Base-by-base conservation (phyloP, 345 rosid genomes). In the Lepidium didymum region DNA sequence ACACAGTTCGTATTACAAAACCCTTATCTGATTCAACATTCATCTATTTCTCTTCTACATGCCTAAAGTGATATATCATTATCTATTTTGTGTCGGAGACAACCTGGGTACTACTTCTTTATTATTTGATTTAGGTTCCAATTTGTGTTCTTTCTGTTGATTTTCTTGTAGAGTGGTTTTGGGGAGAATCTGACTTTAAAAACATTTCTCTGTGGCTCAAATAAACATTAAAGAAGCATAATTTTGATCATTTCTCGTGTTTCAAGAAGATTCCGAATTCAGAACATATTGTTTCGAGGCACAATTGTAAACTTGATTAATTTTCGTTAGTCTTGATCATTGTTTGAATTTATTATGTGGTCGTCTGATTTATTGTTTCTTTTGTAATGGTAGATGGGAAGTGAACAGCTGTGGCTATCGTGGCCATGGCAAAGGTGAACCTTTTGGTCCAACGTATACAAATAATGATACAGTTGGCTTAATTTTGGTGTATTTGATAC, bases 391-490 rank as follows among this genome's bases (percentile, higher is more conserved):
- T 75, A 93, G 98, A 62, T 94, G 99, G 99, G 99, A 91, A 89
- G 84, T 79, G 54, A 91, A 91, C 80, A 89, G 95, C 74, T 89
- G 84, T 63, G 99, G 99, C 14, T 91, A 89, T 62, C 87, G 63
- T 54, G 99, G 93, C 42, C 80, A 81, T 37, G 95, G 79, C 40
- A 94, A 76, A 72, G 97, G 96, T 60, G 91, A 87, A 66, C 57
- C 82, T n/a, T 89, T 89, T 68, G 97, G 97, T 65, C 96, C 97
- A 58, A 85, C 91, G 1, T 94, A 78, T 83, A 86, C 95, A 0
- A 44, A 83, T 15, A 78, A 81, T 40, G 99, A 94, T 86, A 85
- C 72, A 1, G 92, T 91, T 79, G 99, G 99, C 38, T n/a, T n/a
- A n/a, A n/a, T n/a, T n/a, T n/a, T n/a, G n/a, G n/a, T n/a, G n/a